Evolutionary conservation across 345 rosid genomes (phyloP), one percentile per base, ranked within the genome.

Genomic region (Eucalyptus cladocalyx): DNA sequence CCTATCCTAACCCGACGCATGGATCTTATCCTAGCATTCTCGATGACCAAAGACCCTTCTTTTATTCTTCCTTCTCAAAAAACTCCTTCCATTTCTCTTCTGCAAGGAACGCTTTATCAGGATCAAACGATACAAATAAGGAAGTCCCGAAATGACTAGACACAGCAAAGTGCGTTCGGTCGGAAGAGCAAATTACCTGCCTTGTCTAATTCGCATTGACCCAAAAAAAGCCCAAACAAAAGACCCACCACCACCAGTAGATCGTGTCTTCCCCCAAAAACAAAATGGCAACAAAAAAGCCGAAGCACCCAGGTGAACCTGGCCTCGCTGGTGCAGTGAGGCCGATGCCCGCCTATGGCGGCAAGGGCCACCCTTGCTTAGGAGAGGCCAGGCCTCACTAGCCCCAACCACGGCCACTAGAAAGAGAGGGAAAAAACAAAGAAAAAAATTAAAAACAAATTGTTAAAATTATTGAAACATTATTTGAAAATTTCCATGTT

Each of bases 11-110:
- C n/a, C n/a, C n/a, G n/a, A n/a, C n/a, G n/a, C n/a, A n/a, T n/a
- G n/a, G n/a, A n/a, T 94, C 93, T 94, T 95, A 93, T 92, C 89
- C 96, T 98, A 90, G 96, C 97, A 95, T 94, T 96, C 91, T 98
- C 98, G 88, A 98, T 97, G 95, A 93, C 94, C 54, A 80, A 93
- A 89, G 45, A 32, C 60, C 11, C 47, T 21, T 40, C 21, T 11
- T 40, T 34, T 5, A 72, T 34, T 34, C 47, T 11, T 76, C 47
- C 5, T 76, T 19, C 47, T 21, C 30, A 65, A 37, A 40, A 76
- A 23, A 30, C 47, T 76, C 30, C 47, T 37, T 6, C 83, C 47
- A 19, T 28, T 60, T 28, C 69, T 89, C 60, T 51, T 51, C 53
- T 45, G 86, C 86, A 87, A 80, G 45, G 18, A 42, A 17, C 4